These are phyloP conservation scores for Aureobasidium namibiae DNA, from an alignment of 2,329 filamentous ascomycete genomes.

Conservation along the genomic window DNA sequence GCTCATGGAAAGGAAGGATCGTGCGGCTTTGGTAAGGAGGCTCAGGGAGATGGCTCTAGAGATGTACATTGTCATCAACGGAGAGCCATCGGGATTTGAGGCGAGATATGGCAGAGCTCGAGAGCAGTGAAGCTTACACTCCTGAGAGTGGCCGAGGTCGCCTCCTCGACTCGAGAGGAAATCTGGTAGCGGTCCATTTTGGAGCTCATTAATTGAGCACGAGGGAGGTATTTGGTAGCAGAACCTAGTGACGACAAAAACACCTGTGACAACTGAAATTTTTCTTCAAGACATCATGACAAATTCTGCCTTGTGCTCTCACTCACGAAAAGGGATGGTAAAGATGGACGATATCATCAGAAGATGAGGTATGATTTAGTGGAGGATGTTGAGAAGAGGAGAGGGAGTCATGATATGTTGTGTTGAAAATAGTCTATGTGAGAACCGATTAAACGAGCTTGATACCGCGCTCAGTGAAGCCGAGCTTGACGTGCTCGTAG, in stretches of 20 bases:
- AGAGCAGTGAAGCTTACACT: background rate
- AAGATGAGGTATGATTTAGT: too few species aligned
- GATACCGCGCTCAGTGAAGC: slow-evolving; percentile 38
- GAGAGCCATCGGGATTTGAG: slow-evolving; percentile 3
- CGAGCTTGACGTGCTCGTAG: slow-evolving; percentile 46
- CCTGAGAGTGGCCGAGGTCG: background rate
- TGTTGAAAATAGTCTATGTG: background rate
- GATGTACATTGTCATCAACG: slow-evolving; percentile 7
- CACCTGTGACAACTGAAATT: background rate
- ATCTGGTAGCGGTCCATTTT: background rate
- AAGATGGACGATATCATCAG: too few species aligned
- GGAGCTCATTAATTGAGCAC: background rate
- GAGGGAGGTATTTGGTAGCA: background rate
- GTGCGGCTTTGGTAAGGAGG: background rate
- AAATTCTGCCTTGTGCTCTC: too few species aligned
- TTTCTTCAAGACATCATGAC: too few species aligned
- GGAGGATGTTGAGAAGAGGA: background rate
- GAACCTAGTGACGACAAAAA: background rate
- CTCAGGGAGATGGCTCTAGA: background rate
- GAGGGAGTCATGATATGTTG: background rate
- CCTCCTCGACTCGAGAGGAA: too few species aligned
- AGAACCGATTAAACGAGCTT: slow-evolving; percentile 14
- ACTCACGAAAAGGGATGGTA: too few species aligned
- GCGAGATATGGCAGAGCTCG: background rate
- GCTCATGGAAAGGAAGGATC: background rate